Percentiles rank a stretch among this genome's conserved stretches.
Evolutionary conservation across 768 basidiomycete species (phyloP).

Genomic region (Terana coerulea): DNA sequence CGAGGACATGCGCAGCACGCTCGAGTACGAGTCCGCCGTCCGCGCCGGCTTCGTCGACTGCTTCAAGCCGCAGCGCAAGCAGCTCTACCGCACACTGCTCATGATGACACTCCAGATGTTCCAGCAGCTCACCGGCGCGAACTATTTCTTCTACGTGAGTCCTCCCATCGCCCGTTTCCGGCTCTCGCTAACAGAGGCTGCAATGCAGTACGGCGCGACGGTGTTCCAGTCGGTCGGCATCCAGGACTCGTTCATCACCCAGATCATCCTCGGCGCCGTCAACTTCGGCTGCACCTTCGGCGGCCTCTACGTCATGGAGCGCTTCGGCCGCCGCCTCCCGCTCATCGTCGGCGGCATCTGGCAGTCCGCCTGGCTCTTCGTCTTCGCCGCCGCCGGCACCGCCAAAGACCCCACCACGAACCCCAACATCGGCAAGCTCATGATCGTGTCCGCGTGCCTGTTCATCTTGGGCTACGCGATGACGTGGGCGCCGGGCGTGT

Average conservation of each 20-base stretch:
- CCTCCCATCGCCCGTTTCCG: neutral
- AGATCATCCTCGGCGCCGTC: slow-evolving; percentile 73
- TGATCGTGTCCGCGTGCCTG: slow-evolving; percentile 56
- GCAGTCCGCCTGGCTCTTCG: slow-evolving; percentile 50
- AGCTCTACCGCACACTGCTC: slow-evolving; percentile 59
- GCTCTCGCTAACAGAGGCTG: neutral
- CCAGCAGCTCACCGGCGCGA: slow-evolving; percentile 71
- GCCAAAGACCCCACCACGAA: slow-evolving; percentile 49
- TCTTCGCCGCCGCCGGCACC: slow-evolving; percentile 71
- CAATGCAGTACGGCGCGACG: slow-evolving; percentile 44
- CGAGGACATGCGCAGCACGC: slow-evolving; percentile 50
- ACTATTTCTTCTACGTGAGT: slow-evolving; percentile 60
- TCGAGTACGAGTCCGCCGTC: slow-evolving; percentile 45
- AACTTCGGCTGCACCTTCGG: slow-evolving; percentile 72
- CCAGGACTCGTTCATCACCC: slow-evolving; percentile 52
- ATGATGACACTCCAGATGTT: slow-evolving; percentile 64
- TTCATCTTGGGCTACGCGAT: slow-evolving; percentile 71
- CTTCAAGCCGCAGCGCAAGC: slow-evolving; percentile 52
- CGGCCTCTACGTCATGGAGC: slow-evolving; percentile 71
- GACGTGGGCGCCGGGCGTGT: slow-evolving; percentile 72
- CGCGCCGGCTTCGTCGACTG: slow-evolving; percentile 65
- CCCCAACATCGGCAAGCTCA: slow-evolving; percentile 21
- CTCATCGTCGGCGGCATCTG: slow-evolving; percentile 68
- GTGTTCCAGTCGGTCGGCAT: slow-evolving; percentile 61
- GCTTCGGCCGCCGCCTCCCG: slow-evolving; percentile 60